Conservation (phyloP, 208 protist species). For the Crithidia fasciculata region DNA sequence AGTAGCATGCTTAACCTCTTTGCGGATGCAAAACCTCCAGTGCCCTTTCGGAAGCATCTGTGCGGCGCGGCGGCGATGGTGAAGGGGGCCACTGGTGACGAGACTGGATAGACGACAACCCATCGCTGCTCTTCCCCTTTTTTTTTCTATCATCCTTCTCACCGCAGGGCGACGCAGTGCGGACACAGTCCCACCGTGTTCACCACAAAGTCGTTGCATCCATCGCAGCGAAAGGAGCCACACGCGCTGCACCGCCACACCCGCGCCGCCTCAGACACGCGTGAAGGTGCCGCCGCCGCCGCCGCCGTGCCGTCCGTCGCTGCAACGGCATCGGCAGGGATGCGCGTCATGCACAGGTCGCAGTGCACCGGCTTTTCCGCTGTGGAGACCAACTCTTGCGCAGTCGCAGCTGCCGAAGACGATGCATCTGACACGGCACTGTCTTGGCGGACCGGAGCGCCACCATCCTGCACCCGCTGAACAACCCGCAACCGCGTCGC, state of each 20-base stretch:
- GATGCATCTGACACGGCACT: no score
- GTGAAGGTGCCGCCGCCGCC: not conserved
- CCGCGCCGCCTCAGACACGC: not conserved
- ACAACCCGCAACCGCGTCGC: conserved; percentile 21
- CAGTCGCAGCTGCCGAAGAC: no score
- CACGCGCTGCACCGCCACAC: conserved; percentile 57
- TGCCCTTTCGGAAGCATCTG: no score
- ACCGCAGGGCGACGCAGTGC: conserved; percentile 54
- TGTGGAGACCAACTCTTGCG: not conserved
- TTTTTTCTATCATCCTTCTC: not conserved
- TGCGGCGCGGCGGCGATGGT: no score
- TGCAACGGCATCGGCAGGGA: not conserved
- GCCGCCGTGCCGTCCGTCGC: not conserved
- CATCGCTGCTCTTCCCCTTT: not conserved
- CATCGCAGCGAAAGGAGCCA: conserved; percentile 48
- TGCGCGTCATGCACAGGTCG: conserved; percentile 21
- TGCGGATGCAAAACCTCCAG: no score
- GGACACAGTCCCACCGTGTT: conserved; percentile 72
- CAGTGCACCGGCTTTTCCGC: conserved; percentile 7
- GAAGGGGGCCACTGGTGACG: no score
- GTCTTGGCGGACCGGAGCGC: no score
- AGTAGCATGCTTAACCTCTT: no score
- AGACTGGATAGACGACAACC: no score
- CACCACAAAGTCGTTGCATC: conserved; percentile 57
- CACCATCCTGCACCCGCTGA: no score